A percentile compares a stretch with the other conserved stretches of the same genome.
Evolutionary conservation across 345 rosid genomes (phyloP).

Genomic region (Ceriops decandra): DNA sequence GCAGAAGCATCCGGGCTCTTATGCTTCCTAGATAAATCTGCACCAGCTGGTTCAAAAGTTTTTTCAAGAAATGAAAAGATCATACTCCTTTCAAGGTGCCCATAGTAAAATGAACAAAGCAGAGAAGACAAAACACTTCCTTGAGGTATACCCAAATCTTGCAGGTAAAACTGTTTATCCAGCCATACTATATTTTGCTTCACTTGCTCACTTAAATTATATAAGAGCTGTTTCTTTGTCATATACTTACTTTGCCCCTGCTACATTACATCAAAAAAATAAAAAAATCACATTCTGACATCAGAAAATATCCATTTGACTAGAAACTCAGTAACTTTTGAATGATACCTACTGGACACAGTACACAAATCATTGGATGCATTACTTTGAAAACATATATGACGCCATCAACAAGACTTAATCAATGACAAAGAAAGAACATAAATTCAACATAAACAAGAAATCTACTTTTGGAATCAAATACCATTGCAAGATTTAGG

Average conservation of each 20-base stretch:
- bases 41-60: slow-evolving; percentile 18
- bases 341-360: too few species aligned
- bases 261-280: background rate
- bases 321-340: background rate
- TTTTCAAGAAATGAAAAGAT: slow-evolving; percentile 59
- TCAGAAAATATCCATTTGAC: background rate
- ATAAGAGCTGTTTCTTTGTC: slow-evolving; percentile 36
- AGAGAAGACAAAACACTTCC: slow-evolving; percentile 72
- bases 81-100: slow-evolving; percentile 65
- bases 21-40: slow-evolving; percentile 21
- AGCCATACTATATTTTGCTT: slow-evolving; percentile 54
- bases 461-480: background rate
- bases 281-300: background rate
- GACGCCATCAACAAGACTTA: background rate
- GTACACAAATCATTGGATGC: too few species aligned
- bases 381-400: background rate
- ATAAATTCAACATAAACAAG: background rate
- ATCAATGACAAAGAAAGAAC: background rate
- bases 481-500: too few species aligned
- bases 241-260: slow-evolving; percentile 13
- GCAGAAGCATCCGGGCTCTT: slow-evolving; percentile 4
- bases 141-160: slow-evolving; percentile 72
- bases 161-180: slow-evolving; percentile 52
- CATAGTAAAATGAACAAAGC: slow-evolving; percentile 77
- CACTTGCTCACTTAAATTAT: slow-evolving; percentile 50